These are phyloP conservation scores for Theobroma cacao DNA, from an alignment of 345 rosid species.

Conservation along the genomic window DNA sequence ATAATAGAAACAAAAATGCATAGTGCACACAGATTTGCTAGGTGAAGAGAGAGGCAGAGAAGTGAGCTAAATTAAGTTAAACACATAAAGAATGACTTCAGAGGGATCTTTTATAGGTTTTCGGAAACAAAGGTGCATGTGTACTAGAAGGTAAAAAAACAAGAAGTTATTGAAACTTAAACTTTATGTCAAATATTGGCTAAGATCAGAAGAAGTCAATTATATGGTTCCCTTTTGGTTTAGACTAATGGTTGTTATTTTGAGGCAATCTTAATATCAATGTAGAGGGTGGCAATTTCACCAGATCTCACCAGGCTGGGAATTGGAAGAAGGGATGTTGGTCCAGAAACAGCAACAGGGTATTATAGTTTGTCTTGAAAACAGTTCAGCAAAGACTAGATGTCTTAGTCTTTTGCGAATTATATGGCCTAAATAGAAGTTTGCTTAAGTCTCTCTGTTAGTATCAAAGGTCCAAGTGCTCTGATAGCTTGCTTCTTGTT, in stretches of 20 bases:
- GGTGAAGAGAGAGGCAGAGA: background rate
- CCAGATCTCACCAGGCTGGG: no score
- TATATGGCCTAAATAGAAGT: background rate
- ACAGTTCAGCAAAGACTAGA: background rate
- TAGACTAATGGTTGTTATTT: background rate
- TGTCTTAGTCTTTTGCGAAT: background rate
- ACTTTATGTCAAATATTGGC: background rate
- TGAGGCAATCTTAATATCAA: background rate
- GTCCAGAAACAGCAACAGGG: no score
- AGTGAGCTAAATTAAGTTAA: background rate
- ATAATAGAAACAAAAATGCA: background rate
- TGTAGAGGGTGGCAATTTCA: background rate
- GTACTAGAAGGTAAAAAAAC: background rate
- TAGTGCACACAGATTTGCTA: background rate
- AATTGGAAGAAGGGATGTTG: no score
- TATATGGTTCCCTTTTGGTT: background rate
- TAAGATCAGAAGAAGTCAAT: background rate
- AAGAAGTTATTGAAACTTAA: background rate
- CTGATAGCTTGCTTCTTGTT: background rate
- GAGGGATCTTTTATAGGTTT: background rate
- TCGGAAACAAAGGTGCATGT: background rate
- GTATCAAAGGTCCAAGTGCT: background rate
- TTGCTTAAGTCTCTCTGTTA: background rate
- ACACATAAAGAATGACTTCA: background rate
- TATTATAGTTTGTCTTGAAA: background rate